phyloP scores from a whole-genome alignment of 2,329 filamentous ascomycete species.

The Colletotrichum horii region DNA sequence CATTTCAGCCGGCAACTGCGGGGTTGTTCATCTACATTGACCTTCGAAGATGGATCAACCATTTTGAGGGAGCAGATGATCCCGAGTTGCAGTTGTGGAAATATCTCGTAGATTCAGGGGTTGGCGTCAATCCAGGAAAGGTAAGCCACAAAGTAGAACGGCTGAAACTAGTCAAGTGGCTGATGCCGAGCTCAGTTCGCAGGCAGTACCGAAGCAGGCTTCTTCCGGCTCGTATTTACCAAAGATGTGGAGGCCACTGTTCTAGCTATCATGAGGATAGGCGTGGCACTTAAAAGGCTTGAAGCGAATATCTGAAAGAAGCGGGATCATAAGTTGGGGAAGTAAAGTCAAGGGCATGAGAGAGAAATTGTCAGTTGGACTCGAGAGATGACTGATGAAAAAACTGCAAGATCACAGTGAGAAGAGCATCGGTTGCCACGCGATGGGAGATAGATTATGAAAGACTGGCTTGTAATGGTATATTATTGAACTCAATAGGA shows the following conservation, averaged over 20 bases:
- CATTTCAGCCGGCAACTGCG: neutral
- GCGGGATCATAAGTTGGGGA: neutral
- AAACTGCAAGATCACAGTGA: too few species aligned
- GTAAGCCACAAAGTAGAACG: neutral
- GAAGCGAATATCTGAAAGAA: fast-evolving
- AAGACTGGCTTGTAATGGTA: neutral
- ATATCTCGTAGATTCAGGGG: neutral
- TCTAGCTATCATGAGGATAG: neutral
- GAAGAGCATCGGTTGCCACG: too few species aligned
- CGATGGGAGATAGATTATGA: too few species aligned
- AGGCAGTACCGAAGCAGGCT: neutral
- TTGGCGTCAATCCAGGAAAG: neutral
- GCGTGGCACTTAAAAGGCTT: neutral
- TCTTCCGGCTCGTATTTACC: neutral
- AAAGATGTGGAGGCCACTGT: neutral
- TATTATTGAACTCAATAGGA: neutral
- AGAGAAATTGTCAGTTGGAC: fast-evolving
- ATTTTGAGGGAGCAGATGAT: neutral
- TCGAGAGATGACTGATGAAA: neutral
- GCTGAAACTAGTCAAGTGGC: neutral
- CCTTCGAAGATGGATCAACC: neutral
- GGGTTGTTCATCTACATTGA: neutral
- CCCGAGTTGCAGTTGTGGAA: neutral
- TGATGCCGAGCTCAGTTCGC: neutral
- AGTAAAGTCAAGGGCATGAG: neutral